These are phyloP conservation scores for Pseudocercospora vitis DNA, from an alignment of 2,329 filamentous ascomycete species.

Conservation along the genomic window DNA sequence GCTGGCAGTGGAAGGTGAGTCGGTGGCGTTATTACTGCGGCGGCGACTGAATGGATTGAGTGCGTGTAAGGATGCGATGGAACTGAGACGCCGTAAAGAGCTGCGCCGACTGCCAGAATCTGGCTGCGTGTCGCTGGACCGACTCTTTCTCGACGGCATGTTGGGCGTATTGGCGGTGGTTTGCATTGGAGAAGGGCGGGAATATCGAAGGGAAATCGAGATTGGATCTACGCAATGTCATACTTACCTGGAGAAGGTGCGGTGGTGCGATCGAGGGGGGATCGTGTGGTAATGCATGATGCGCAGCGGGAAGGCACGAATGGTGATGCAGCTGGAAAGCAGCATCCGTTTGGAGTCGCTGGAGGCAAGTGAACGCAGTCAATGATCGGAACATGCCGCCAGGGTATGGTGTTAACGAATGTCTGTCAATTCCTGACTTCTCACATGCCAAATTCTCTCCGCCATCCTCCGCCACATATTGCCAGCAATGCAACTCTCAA, in stretches of 20 bases:
- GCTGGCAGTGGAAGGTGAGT: constrained; percentile 27
- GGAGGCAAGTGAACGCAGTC: too few relatives aligned
- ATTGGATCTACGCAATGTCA: background rate
- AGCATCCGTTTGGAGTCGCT: too few relatives aligned
- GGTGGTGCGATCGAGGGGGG: background rate
- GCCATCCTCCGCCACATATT: too few relatives aligned
- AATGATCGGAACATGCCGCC: too few relatives aligned
- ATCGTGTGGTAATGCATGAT: background rate
- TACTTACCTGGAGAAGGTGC: constrained; percentile 2
- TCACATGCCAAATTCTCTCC: too few relatives aligned
- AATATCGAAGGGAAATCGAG: background rate
- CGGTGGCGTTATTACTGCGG: constrained; percentile 29
- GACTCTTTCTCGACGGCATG: constrained; percentile 31
- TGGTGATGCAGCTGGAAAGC: background rate
- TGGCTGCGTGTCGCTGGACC: constrained; percentile 23
- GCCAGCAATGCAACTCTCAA: too few relatives aligned
- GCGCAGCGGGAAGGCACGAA: background rate
- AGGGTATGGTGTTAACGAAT: too few relatives aligned
- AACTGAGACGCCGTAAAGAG: constrained; percentile 36
- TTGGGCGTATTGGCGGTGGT: constrained; percentile 1
- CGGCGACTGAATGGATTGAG: constrained; percentile 40
- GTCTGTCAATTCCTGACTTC: too few relatives aligned
- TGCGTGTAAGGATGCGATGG: constrained; percentile 36
- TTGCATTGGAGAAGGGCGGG: background rate
- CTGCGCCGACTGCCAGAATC: constrained; percentile 24